Percentiles rank a stretch among this genome's conserved stretches.
These are phyloP conservation scores for Verticillium isaacii DNA, from an alignment of 2,329 filamentous ascomycete genomes.

Conservation along the genomic window DNA sequence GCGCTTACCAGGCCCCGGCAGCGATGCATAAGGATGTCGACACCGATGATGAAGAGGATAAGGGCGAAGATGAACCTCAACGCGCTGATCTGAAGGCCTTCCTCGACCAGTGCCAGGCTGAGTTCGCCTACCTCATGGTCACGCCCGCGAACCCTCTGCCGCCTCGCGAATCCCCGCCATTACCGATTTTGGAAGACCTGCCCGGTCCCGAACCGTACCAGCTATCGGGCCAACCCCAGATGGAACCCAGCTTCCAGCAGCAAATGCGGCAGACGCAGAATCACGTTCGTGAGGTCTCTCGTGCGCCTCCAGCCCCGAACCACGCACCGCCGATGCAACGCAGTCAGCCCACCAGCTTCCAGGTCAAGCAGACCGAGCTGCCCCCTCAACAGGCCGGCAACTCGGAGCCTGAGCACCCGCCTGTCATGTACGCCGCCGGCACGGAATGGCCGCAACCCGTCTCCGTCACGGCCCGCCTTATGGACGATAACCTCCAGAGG, in stretches of 20 bases:
- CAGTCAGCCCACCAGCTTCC: conserved; percentile 26
- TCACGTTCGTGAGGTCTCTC: conserved; percentile 47
- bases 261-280: conserved; percentile 48
- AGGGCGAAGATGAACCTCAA: conserved; percentile 44
- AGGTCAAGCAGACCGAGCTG: conserved; percentile 28
- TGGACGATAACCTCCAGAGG: conserved; percentile 27
- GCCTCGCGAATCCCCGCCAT: conserved; percentile 56
- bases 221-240: conserved; percentile 33
- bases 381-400: conserved; percentile 46
- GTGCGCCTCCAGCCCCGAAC: conserved; percentile 48
- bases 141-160: conserved; percentile 61
- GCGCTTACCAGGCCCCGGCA: neutral
- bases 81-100: conserved; percentile 54
- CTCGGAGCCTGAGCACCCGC: conserved; percentile 46
- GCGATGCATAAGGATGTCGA: conserved; percentile 16
- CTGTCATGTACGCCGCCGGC: conserved; percentile 30
- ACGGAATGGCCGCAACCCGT: conserved; percentile 26
- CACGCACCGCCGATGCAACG: conserved; percentile 51
- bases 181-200: conserved; percentile 56
- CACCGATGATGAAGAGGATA: conserved; percentile 39
- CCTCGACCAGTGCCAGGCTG: conserved; percentile 59
- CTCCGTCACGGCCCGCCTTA: conserved; percentile 17
- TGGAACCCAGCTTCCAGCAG: conserved; percentile 34
- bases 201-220: conserved; percentile 50
- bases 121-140: conserved; percentile 65